A percentile compares a stretch with the other conserved stretches of the same genome.
Evolutionary conservation across 306 rosid species (phyloP).

Genomic region (Hippophae tibetana): DNA sequence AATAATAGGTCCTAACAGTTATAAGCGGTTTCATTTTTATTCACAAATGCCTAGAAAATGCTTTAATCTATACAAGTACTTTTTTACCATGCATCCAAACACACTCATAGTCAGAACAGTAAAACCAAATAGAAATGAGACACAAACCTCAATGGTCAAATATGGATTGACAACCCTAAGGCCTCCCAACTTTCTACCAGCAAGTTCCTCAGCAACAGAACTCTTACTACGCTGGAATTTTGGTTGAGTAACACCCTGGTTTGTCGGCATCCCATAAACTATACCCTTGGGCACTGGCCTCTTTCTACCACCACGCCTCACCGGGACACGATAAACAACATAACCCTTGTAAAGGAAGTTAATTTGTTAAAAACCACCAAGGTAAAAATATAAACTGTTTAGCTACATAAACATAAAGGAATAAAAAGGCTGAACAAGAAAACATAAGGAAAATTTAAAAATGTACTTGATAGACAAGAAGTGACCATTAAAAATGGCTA

Average conservation of each 20-base stretch:
- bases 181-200: constrained; percentile 84
- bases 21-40: no score
- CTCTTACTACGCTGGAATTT: constrained; percentile 87
- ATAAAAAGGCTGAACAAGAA: not conserved
- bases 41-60: no score
- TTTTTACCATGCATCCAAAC: no score
- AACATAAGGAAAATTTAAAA: not conserved
- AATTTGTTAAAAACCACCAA: not conserved
- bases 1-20: no score
- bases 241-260: constrained; percentile 87
- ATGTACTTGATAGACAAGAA: no score
- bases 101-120: not conserved
- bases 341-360: constrained; percentile 43
- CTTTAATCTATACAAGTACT: no score
- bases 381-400: not conserved
- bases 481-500: no score
- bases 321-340: constrained; percentile 78
- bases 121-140: not conserved
- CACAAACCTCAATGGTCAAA: constrained; percentile 77
- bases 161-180: constrained; percentile 86
- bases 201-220: constrained; percentile 95
- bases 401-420: no score
- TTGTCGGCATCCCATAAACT: constrained; percentile 93
- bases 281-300: constrained; percentile 94
- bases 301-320: constrained; percentile 92